phyloP scores from a whole-genome alignment of 2,329 filamentous ascomycete species.

The Penicillium psychrosexuale region DNA sequence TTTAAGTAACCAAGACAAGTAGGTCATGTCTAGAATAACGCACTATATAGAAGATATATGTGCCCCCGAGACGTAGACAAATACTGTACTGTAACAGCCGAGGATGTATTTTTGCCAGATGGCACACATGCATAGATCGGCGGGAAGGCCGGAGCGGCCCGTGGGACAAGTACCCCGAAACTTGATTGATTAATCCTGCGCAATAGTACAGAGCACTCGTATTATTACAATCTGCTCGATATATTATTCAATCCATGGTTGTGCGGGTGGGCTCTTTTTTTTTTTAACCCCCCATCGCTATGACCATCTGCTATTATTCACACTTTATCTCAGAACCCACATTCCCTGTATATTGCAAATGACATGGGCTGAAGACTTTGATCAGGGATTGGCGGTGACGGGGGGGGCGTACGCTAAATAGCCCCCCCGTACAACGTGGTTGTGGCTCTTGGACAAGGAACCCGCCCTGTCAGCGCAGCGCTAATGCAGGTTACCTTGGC shows the following conservation, averaged over 20 bases:
- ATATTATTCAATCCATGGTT: constrained; percentile 5
- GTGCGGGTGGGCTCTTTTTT: background rate
- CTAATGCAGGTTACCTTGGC: constrained; percentile 41
- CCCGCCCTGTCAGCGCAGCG: constrained; percentile 29
- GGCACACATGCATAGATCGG: constrained; percentile 30
- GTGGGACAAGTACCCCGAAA: constrained; percentile 28
- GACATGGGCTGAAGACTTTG: background rate
- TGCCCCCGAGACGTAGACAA: background rate
- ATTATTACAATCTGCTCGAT: constrained; percentile 2
- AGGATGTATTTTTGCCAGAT: constrained; percentile 12
- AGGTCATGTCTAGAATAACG: too few species aligned
- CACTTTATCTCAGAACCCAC: background rate
- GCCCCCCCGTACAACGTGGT: constrained; percentile 23
- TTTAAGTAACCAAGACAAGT: background rate
- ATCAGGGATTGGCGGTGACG: constrained; percentile 16
- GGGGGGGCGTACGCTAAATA: constrained; percentile 3
- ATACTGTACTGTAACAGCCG: background rate
- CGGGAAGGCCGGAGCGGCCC: constrained; percentile 30
- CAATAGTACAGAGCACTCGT: constrained; percentile 14
- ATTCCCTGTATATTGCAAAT: background rate
- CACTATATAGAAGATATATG: background rate
- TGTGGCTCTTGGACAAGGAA: constrained; percentile 25
- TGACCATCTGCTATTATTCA: background rate
- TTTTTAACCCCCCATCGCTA: background rate
- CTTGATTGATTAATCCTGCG: constrained; percentile 9